A percentile compares a stretch with the other conserved stretches of the same genome.
phyloP scores from a whole-genome alignment of 352 stramenopile species.

The Globisporangium canariense region DNA sequence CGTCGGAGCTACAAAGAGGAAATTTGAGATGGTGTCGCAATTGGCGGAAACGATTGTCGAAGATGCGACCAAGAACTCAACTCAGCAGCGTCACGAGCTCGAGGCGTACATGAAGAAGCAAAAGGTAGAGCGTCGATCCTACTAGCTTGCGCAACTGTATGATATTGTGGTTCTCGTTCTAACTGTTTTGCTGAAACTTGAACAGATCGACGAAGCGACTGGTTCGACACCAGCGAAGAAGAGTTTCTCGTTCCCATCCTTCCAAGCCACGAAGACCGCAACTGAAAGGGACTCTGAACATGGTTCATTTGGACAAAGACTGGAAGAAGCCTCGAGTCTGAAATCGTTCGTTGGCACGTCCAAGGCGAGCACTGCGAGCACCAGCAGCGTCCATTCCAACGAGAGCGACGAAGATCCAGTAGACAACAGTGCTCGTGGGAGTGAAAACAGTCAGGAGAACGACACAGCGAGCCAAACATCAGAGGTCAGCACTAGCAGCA shows the following conservation, averaged over 20 bases:
- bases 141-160: background rate
- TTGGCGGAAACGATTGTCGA: conserved; percentile 25
- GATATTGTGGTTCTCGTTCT: background rate
- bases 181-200: background rate
- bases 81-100: conserved; percentile 31
- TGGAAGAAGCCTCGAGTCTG: background rate
- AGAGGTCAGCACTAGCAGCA: background rate
- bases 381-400: conserved; percentile 15
- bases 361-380: conserved; percentile 19
- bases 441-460: background rate
- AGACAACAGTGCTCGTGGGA: background rate
- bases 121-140: conserved; percentile 25
- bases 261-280: conserved; percentile 35
- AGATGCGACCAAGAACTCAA: conserved; percentile 27
- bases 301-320: conserved; percentile 1
- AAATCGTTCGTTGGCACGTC: conserved; percentile 9
- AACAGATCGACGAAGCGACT: conserved; percentile 34
- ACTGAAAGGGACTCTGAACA: background rate
- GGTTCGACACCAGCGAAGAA: conserved; percentile 47
- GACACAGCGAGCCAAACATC: conserved; percentile 1
- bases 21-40: conserved; percentile 22
- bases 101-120: conserved; percentile 49
- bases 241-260: conserved; percentile 32
- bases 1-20: conserved; percentile 27
- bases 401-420: conserved; percentile 15